Conservation (phyloP, 805 yeast genomes). For the Yueomyces sp. region DNA sequence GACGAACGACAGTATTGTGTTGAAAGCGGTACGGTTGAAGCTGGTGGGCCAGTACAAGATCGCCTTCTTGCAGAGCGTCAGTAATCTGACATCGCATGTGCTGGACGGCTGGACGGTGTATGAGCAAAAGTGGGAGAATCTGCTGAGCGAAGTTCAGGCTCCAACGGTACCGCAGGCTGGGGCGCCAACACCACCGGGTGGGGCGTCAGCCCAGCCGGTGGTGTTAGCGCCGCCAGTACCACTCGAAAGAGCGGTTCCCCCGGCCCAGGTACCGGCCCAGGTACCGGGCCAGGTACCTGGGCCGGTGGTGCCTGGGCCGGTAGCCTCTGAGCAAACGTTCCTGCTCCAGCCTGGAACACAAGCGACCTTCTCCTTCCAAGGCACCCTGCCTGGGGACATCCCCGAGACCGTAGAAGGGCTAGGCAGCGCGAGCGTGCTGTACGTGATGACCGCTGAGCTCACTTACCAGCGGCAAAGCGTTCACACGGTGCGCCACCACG, state of each 20-base stretch:
- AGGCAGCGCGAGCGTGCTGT: conserved; percentile 61
- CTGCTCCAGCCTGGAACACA: not conserved
- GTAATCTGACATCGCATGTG: conserved; percentile 8
- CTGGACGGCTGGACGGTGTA: conserved; percentile 46
- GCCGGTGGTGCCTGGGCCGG: not conserved
- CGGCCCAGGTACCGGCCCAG: not conserved
- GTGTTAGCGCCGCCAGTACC: too few relatives aligned
- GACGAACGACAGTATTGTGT: not conserved
- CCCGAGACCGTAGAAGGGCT: conserved; percentile 86
- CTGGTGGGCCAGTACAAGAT: not conserved
- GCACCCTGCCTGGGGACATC: conserved; percentile 67
- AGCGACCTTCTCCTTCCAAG: conserved; percentile 52
- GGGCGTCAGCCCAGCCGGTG: too few relatives aligned
- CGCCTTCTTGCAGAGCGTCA: not conserved
- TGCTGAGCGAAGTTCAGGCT: conserved; percentile 25
- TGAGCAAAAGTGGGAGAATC: conserved; percentile 63
- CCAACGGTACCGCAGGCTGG: conserved; percentile 1
- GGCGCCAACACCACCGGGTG: too few relatives aligned
- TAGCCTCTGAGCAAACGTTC: not conserved
- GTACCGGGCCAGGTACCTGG: not conserved
- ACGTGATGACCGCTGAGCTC: conserved; percentile 24
- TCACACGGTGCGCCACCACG: conserved; percentile 6
- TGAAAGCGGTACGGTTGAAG: not conserved
- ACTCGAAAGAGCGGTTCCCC: conserved; percentile 7
- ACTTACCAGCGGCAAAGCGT: not conserved